Evolutionary conservation across 257 asterid genomes (phyloP), one percentile per base, ranked within the genome.

Genomic region (Solanum sejunctum): DNA sequence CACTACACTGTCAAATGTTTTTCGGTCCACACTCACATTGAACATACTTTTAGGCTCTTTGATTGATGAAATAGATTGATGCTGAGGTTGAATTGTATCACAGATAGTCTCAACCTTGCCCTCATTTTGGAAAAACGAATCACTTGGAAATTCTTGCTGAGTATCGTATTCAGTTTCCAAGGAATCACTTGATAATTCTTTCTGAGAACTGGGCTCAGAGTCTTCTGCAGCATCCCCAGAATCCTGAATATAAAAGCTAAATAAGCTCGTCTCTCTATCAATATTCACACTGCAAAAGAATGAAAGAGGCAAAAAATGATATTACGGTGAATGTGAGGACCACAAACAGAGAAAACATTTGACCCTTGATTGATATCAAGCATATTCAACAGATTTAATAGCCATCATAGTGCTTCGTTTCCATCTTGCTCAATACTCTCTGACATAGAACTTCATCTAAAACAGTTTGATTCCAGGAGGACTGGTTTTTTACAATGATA

Each of bases 31-130:
- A 69, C 86, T 84, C 51, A 26, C 82, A 85, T 79, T 80, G 43
- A 81, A 41, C 84, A 81, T 69, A 70, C 69, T 85, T 77, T 83
- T 80, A 77, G 86, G 83, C 58, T 85, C 89, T 75, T 85, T 81
- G 21, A 83, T 83, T 36, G 82, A 61, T 86, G 90, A 85, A 72
- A 57, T 79, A 78, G 87, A 87, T 83, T 77, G 88, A 88, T 67
- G 79, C 70, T 84, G 87, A 82, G 86, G 51, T 82, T 88, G 90
- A 83, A 84, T 64, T 51, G 87, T 60, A 72, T 89, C 86, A 58
- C 86, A 80, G 77, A 82, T 70, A 84, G 88, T 86, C 16, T 54
- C 85, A 63, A 51, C 80, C 72, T 90, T 84, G 47, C 63, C 84
- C 45, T 58, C 87, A 49, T 86, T 84, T 70, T 69, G 79, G 80